phyloP scores from a whole-genome alignment of 2,329 filamentous ascomycete genomes.

The Fusarium sp. region DNA sequence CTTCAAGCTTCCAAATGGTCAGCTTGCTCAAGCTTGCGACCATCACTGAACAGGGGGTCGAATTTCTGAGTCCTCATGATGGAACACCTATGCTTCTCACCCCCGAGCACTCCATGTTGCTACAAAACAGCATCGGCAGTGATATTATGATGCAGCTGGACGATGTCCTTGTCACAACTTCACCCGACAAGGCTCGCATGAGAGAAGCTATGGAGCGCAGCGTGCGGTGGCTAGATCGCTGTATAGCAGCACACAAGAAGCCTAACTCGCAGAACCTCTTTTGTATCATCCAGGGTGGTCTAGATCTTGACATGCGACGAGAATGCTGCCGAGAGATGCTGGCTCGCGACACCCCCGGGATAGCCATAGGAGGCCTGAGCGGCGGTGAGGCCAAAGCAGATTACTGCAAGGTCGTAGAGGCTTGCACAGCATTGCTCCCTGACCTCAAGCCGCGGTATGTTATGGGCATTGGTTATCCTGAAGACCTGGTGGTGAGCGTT shows the following conservation, averaged over 20 bases:
- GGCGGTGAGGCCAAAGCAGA: constrained; percentile 95
- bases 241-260: constrained; percentile 88
- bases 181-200: constrained; percentile 88
- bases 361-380: constrained; percentile 94
- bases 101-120: constrained; percentile 93
- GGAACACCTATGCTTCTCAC: constrained; percentile 96
- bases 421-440: constrained; percentile 87
- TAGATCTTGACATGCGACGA: constrained; percentile 86
- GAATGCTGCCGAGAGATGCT: constrained; percentile 92
- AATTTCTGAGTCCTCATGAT: constrained; percentile 96
- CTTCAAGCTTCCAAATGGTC: constrained; percentile 97
- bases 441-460: constrained; percentile 97
- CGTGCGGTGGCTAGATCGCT: constrained; percentile 95
- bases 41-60: constrained; percentile 94
- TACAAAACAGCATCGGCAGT: constrained; percentile 97
- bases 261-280: constrained; percentile 91
- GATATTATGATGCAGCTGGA: constrained; percentile 99
- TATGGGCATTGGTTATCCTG: constrained; percentile 98
- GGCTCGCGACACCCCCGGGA: constrained; percentile 89
- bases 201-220: constrained; percentile 95
- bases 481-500: constrained; percentile 93
- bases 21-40: constrained; percentile 92
- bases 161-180: constrained; percentile 96
- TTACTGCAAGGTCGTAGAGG: constrained; percentile 89
- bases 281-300: constrained; percentile 96